Evolutionary conservation across 2,329 filamentous ascomycete genomes (phyloP), one percentile per base, ranked within the genome.

Genomic region (Coniochaeta hoffmannii): DNA sequence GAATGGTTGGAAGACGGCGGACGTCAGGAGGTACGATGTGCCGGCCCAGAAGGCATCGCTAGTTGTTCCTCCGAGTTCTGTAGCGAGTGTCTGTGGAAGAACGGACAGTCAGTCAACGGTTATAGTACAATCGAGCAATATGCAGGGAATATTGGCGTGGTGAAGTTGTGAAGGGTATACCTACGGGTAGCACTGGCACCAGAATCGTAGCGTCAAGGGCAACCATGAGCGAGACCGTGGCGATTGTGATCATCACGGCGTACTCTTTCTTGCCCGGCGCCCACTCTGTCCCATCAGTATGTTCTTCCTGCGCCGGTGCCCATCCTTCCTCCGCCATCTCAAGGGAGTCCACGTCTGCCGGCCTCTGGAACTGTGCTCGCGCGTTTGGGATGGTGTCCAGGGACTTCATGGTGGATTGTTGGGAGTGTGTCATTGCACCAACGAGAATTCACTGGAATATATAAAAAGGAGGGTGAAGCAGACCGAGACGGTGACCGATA

Each of bases 181-280:
- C 61, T 64, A 76, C 73, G 14, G 77, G 72, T 35, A 79, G 59
- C 0, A 73, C 66, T 8, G 75, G 68, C 7, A 76, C 74, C 41
- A 79, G 63, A 31, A 78, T 72, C 0, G 76, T 77, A 11, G 73
- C 71, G 60, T 80, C 75, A 36, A 79, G 70, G 3, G 73, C 71
- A 38, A 79, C 76, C 68, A 78, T 74, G 61, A 78, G 69, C 6
- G 74, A 73, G 38, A 77, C 64, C 30, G 76, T 59, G 24, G 71
- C 67, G 28, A 78, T 64, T 11, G 69, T 72, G 26, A 68, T 60
- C 58, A 77, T 67, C 26, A 76, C 65, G 17, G 73, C 62, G 63
- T 67, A 73, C 59, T 76, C 70, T 55, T 68, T 65, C 49, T 67
- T 66, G 9, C 67, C 66, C 1, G 73, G 69, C 38, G 63, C 69